These are phyloP conservation scores for Corynascus novoguineensis DNA, from an alignment of 495 filamentous ascomycete genomes.

Conservation along the genomic window DNA sequence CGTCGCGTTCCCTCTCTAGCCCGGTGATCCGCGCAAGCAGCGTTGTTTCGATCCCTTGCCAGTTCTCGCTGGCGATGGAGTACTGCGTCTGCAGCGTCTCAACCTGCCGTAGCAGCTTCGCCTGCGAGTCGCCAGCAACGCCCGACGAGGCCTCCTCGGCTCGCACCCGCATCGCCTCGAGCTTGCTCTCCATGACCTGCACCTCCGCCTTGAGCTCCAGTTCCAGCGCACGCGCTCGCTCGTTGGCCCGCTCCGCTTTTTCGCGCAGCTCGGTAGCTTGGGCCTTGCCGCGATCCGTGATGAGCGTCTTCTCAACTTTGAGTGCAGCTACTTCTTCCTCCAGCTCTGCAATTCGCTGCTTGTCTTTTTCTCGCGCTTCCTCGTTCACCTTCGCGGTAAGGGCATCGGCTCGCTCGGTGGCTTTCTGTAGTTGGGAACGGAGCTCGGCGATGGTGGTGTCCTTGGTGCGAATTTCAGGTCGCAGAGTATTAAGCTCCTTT, in stretches of 20 bases:
- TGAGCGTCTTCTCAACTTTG: conserved; percentile 70
- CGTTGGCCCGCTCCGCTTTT: conserved; percentile 66
- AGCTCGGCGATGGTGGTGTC: conserved; percentile 62
- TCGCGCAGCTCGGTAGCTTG: conserved; percentile 66
- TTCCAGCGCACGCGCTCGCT: conserved; percentile 64
- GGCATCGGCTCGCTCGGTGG: conserved; percentile 58
- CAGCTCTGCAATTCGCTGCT: conserved; percentile 58
- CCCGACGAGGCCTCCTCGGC: conserved; percentile 90
- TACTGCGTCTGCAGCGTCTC: conserved; percentile 97
- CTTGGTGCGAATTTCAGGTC: conserved; percentile 60
- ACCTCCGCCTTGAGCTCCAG: conserved; percentile 80
- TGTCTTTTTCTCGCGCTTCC: conserved; percentile 61
- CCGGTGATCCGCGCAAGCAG: conserved; percentile 64
- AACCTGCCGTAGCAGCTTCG: conserved; percentile 85
- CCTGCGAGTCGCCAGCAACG: conserved; percentile 73
- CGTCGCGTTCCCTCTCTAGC: conserved; percentile 86
- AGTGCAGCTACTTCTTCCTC: conserved; percentile 65
- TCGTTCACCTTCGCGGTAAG: conserved; percentile 63
- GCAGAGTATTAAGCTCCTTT: conserved; percentile 64
- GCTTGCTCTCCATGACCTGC: conserved; percentile 75
- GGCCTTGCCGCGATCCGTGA: conserved; percentile 60
- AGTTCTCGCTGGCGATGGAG: conserved; percentile 89
- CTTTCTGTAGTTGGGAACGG: conserved; percentile 63
- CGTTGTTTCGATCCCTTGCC: conserved; percentile 89
- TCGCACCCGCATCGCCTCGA: conserved; percentile 77